A percentile compares a stretch with the other conserved stretches of the same genome.
phyloP scores from a whole-genome alignment of 495 filamentous ascomycete species.

The Aspergillus sclerotiicarbonarius region DNA sequence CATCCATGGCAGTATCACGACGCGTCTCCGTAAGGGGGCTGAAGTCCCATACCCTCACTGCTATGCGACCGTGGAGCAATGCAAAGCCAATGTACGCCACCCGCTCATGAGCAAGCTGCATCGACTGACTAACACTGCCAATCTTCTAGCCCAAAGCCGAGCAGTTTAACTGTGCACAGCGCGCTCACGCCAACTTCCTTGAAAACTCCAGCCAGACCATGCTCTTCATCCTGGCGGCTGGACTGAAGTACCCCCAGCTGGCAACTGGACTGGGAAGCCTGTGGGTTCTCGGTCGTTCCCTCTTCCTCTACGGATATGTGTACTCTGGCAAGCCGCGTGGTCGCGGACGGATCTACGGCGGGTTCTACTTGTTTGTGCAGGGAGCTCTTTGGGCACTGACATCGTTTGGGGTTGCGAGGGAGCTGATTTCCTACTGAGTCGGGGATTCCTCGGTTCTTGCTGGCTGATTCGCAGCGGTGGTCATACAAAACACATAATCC shows the following conservation, averaged over 20 bases:
- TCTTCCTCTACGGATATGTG: conserved; percentile 63
- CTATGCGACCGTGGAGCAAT: conserved; percentile 58
- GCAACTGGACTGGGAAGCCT: conserved; percentile 49
- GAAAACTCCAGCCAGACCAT: conserved; percentile 62
- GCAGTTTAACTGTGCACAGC: conserved; percentile 67
- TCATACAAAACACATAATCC: background rate
- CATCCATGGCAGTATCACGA: conserved; percentile 52
- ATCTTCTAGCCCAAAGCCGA: conserved; percentile 36
- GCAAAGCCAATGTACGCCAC: conserved; percentile 51
- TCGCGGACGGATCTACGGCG: conserved; percentile 43
- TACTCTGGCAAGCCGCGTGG: conserved; percentile 45
- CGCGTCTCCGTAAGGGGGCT: conserved; percentile 48
- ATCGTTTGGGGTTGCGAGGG: conserved; percentile 40
- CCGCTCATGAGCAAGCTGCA: conserved; percentile 34
- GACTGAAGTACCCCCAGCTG: conserved; percentile 54
- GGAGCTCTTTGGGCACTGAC: conserved; percentile 44
- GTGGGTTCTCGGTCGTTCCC: conserved; percentile 55
- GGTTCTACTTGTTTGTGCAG: conserved; percentile 41
- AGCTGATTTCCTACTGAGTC: conserved; percentile 23
- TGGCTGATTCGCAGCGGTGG: background rate
- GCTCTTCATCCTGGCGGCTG: conserved; percentile 56
- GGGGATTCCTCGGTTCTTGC: background rate
- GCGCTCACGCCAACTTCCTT: conserved; percentile 68
- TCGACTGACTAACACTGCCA: background rate
- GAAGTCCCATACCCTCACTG: conserved; percentile 60